Conservation (phyloP, 2,329 filamentous ascomycete genomes). For the Knoxdaviesia capensis region DNA sequence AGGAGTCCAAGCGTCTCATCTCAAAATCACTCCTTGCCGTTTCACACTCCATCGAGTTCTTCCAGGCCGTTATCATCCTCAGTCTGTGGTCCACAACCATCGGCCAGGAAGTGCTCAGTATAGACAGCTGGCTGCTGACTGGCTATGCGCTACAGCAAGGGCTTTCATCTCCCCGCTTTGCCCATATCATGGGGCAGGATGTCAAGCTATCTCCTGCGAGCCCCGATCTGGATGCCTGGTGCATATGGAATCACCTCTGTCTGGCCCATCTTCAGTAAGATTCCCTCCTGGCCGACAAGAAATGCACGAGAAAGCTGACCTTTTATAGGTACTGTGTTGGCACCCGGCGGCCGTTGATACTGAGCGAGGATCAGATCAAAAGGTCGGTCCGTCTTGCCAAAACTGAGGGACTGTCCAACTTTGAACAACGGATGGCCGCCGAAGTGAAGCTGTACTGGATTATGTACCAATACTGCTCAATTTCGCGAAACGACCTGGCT, state of each 20-base stretch:
- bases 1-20: slow-evolving; percentile 8
- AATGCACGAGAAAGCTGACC: not conserved
- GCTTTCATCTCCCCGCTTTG: slow-evolving; percentile 8
- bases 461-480: slow-evolving; percentile 8
- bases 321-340: slow-evolving; percentile 10
- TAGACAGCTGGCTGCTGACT: slow-evolving; percentile 11
- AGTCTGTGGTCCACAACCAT: slow-evolving; percentile 12
- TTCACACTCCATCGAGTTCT: slow-evolving; percentile 7
- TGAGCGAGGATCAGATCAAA: slow-evolving; percentile 8
- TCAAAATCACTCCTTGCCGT: slow-evolving; percentile 5
- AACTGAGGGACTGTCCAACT: slow-evolving; percentile 7
- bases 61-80: slow-evolving; percentile 9
- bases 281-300: not conserved
- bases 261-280: slow-evolving; percentile 10
- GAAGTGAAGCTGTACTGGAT: slow-evolving; percentile 12
- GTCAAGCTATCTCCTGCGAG: not conserved
- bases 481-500: slow-evolving; percentile 2
- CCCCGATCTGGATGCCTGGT: slow-evolving; percentile 6
- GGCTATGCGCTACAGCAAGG: slow-evolving; percentile 10
- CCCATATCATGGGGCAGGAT: not conserved
- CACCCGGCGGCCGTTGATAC: slow-evolving; percentile 7
- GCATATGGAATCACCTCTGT: slow-evolving; percentile 11
- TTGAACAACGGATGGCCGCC: slow-evolving; percentile 10
- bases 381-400: slow-evolving; percentile 6
- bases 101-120: slow-evolving; percentile 9